These are phyloP conservation scores for Vitis cinerea DNA, from an alignment of 164 flowering plant genomes.

Conservation along the genomic window DNA sequence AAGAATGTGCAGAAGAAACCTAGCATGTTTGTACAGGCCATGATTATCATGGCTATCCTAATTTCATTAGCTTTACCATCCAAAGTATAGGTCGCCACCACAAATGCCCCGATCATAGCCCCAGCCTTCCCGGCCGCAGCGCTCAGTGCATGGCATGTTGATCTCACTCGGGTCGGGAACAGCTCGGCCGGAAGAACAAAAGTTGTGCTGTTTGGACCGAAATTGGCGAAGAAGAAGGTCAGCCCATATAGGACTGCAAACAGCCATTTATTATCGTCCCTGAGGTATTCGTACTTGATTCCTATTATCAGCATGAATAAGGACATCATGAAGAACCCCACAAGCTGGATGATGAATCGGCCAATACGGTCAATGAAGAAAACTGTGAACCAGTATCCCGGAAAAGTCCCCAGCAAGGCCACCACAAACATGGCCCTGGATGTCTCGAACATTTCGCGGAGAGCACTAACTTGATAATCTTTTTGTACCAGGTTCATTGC, in stretches of 20 bases:
- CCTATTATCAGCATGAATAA: constrained; percentile 41
- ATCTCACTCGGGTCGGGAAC: constrained; percentile 53
- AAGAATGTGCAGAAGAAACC: constrained; percentile 55
- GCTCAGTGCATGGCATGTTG: constrained; percentile 59
- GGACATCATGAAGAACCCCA: constrained; percentile 52
- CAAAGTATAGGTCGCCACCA: constrained; percentile 37
- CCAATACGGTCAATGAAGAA: constrained; percentile 40
- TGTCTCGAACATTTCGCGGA: constrained; percentile 33
- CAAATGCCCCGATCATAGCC: constrained; percentile 51
- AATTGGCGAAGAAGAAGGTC: constrained; percentile 61
- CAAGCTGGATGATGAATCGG: constrained; percentile 35
- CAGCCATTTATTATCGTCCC: constrained; percentile 3
- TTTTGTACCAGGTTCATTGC: constrained; percentile 23
- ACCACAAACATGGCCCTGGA: constrained; percentile 43
- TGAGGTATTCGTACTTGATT: constrained; percentile 38
- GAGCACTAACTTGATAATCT: constrained; percentile 21
- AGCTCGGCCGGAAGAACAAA: constrained; percentile 62
- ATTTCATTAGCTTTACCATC: constrained; percentile 8
- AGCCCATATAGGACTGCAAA: constrained; percentile 46
- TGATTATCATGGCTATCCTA: constrained; percentile 33
- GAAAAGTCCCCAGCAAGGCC: constrained; percentile 42
- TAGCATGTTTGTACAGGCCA: constrained; percentile 46
- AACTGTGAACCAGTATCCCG: constrained; percentile 60
- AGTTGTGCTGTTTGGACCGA: constrained; percentile 59
- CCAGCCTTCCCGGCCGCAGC: constrained; percentile 66